Conservation (phyloP, 208 protist genomes). For the Trypanosoma melophagium region DNA sequence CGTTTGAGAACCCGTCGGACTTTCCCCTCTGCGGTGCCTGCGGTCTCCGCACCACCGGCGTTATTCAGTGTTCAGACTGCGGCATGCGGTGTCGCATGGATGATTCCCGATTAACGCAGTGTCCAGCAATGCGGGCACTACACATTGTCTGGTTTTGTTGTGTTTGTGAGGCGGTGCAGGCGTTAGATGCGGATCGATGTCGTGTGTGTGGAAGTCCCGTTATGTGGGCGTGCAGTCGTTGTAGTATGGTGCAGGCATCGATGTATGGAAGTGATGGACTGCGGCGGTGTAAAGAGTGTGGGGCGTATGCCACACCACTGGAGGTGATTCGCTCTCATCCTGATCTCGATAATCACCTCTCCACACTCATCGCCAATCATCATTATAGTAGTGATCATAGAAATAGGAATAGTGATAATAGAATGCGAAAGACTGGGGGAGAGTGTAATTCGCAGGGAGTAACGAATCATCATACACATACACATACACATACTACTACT, state of each 20-base stretch:
- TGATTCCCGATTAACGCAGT: constrained; percentile 21
- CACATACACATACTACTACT: too few relatives aligned
- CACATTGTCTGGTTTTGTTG: constrained; percentile 71
- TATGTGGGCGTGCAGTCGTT: constrained; percentile 68
- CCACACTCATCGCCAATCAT: neutral
- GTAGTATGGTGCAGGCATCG: constrained; percentile 58
- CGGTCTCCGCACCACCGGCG: constrained; percentile 33
- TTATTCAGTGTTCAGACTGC: constrained; percentile 44
- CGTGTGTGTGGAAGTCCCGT: constrained; percentile 33
- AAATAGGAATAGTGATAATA: neutral
- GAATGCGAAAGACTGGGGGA: too few relatives aligned
- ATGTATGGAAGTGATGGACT: constrained; percentile 43
- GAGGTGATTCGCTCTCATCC: constrained; percentile 38
- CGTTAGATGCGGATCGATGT: constrained; percentile 65
- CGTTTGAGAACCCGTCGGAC: constrained; percentile 41
- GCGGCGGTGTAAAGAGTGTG: constrained; percentile 64
- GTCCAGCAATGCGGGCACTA: constrained; percentile 33
- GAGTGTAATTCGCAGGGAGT: too few relatives aligned
- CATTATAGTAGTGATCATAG: neutral
- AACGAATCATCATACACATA: too few relatives aligned
- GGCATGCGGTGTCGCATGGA: neutral
- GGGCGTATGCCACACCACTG: constrained; percentile 63
- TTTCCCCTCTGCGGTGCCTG: constrained; percentile 41
- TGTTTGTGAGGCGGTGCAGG: constrained; percentile 52
- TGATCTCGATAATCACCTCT: too few relatives aligned